Evolutionary conservation across 495 filamentous ascomycete species (phyloP).

Genomic region (Amorphotheca resinae): DNA sequence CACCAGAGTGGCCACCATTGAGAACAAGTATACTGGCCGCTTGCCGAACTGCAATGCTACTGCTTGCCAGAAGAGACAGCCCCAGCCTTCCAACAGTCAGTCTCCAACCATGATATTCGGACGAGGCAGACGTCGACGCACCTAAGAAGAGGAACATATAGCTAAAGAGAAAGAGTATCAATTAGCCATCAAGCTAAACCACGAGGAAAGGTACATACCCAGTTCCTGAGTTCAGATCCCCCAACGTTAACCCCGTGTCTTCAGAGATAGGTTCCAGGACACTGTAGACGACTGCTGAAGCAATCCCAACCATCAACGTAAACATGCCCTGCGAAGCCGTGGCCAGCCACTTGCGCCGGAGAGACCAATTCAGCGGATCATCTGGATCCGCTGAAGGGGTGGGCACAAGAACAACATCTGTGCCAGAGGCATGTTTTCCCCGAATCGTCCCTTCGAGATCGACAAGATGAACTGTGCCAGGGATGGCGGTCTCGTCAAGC

Average conservation of each 20-base stretch:
- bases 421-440: conserved; percentile 25
- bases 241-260: conserved; percentile 25
- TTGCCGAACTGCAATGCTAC: conserved; percentile 56
- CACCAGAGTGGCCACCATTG: conserved; percentile 37
- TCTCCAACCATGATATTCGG: background rate
- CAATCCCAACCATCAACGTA: conserved; percentile 19
- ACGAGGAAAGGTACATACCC: conserved; percentile 42
- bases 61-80: conserved; percentile 57
- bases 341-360: conserved; percentile 32
- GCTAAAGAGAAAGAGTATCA: too few relatives aligned
- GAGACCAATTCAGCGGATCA: conserved; percentile 52
- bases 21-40: conserved; percentile 48
- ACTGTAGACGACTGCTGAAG: conserved; percentile 21
- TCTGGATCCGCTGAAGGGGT: conserved; percentile 44
- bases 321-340: conserved; percentile 12
- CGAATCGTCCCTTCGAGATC: conserved; percentile 23
- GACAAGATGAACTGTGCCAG: conserved; percentile 24
- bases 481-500: conserved; percentile 10
- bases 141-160: conserved; percentile 35
- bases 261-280: conserved; percentile 21
- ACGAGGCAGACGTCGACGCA: background rate
- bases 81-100: conserved; percentile 40
- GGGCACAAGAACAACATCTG: conserved; percentile 47
- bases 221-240: conserved; percentile 38
- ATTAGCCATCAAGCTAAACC: too few relatives aligned